Conservation (phyloP, 352 stramenopile species). For the Globisporangium barbulae region DNA sequence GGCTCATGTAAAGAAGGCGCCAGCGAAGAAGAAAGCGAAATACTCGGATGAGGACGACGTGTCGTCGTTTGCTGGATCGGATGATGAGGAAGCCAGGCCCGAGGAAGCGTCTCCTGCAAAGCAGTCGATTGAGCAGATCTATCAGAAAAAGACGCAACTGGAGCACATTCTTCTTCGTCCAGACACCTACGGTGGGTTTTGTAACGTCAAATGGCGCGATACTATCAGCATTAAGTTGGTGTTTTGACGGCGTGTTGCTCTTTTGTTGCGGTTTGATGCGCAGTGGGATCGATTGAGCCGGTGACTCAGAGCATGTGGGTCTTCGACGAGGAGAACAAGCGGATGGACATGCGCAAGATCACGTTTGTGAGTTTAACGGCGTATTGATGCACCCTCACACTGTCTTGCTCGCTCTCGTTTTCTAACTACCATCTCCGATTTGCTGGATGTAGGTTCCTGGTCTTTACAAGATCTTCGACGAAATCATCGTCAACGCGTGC, state of each 20-base stretch:
- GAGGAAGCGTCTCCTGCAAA: constrained; percentile 32
- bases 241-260: background rate
- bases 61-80: constrained; percentile 35
- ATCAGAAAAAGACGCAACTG: constrained; percentile 97
- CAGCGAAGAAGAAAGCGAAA: constrained; percentile 50
- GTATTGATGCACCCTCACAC: background rate
- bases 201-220: background rate
- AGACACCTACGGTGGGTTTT: constrained; percentile 94
- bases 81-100: constrained; percentile 25
- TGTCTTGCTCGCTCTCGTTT: background rate
- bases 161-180: constrained; percentile 98
- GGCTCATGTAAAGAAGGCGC: constrained; percentile 28
- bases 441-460: constrained; percentile 75
- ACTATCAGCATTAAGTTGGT: background rate
- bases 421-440: background rate
- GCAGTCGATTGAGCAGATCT: constrained; percentile 89
- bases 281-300: constrained; percentile 94
- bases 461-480: constrained; percentile 99
- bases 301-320: constrained; percentile 92
- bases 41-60: constrained; percentile 19
- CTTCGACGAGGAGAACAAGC: constrained; percentile 86
- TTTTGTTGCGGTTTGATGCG: constrained; percentile 6
- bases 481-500: constrained; percentile 99
- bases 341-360: constrained; percentile 92
- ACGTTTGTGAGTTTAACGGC: constrained; percentile 62